These are phyloP conservation scores for Solanum okadae DNA, from an alignment of 257 asterid genomes.

Conservation along the genomic window DNA sequence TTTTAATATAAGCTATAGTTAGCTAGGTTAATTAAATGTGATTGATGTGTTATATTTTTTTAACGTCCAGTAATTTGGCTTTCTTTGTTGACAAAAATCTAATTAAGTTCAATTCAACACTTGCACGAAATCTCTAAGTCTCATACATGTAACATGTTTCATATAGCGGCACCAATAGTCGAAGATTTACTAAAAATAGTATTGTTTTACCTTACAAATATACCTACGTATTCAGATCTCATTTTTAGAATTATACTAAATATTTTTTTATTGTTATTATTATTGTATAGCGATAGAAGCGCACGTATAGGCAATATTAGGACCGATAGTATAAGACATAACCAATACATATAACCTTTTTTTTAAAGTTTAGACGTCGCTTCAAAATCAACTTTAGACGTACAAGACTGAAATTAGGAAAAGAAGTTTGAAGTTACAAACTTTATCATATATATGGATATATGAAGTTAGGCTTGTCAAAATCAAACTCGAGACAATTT, in stretches of 20 bases:
- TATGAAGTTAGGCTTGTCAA: background rate
- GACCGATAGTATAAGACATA: background rate
- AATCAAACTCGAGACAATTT: background rate
- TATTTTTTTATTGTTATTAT: too few species aligned
- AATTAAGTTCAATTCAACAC: background rate
- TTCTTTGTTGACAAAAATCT: background rate
- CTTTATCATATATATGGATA: background rate
- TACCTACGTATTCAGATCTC: background rate
- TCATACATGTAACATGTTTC: background rate
- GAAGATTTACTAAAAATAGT: too few species aligned
- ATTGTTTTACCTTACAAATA: too few species aligned
- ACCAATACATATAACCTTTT: background rate
- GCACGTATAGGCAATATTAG: background rate
- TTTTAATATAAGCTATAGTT: background rate
- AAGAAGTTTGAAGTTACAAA: background rate
- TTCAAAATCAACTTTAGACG: background rate
- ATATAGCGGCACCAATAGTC: background rate
- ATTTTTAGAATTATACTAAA: too few species aligned
- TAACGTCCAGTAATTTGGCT: background rate
- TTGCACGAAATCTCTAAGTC: background rate
- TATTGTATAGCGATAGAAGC: background rate
- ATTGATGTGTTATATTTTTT: background rate
- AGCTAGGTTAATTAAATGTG: background rate
- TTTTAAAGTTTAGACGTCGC: background rate
- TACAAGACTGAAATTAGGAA: background rate